A percentile compares a stretch with the other conserved stretches of the same genome.
Conservation (phyloP, 169 alveolate species). For the Eimeria tenella region DNA sequence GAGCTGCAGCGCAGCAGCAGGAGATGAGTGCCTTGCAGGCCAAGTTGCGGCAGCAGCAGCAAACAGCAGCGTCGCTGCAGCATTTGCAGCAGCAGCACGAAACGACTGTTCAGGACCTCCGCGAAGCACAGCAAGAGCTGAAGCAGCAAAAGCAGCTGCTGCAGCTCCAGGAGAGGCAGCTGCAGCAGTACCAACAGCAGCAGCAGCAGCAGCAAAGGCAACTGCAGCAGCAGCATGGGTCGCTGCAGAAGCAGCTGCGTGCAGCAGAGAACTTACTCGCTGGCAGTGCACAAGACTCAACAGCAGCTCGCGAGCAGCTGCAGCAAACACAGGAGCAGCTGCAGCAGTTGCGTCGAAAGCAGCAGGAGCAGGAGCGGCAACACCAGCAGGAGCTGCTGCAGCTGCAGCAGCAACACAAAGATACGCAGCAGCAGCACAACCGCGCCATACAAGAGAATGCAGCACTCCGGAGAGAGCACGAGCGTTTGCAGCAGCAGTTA, state of each 20-base stretch:
- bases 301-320: constrained; percentile 36
- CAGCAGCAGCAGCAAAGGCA: constrained; percentile 26
- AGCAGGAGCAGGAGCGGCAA: constrained; percentile 12
- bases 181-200: constrained; percentile 61
- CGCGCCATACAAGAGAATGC: constrained; percentile 23
- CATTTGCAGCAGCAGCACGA: constrained; percentile 72
- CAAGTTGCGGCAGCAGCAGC: constrained; percentile 35
- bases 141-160: constrained; percentile 49
- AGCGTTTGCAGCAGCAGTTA: constrained; percentile 62
- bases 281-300: constrained; percentile 25
- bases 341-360: constrained; percentile 68
- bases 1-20: constrained; percentile 59
- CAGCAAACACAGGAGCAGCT: constrained; percentile 58
- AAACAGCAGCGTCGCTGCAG: constrained; percentile 31
- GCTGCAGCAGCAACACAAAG: constrained; percentile 37
- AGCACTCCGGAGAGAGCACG: constrained; percentile 36
- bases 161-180: constrained; percentile 38
- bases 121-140: constrained; percentile 34
- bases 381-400: constrained; percentile 62
- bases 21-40: background rate
- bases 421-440: constrained; percentile 53
- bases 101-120: background rate
- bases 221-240: constrained; percentile 7
- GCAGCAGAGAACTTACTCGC: constrained; percentile 19
- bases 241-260: constrained; percentile 69